phyloP scores from a whole-genome alignment of 495 filamentous ascomycete genomes.

The Neohortaea acidophila region DNA sequence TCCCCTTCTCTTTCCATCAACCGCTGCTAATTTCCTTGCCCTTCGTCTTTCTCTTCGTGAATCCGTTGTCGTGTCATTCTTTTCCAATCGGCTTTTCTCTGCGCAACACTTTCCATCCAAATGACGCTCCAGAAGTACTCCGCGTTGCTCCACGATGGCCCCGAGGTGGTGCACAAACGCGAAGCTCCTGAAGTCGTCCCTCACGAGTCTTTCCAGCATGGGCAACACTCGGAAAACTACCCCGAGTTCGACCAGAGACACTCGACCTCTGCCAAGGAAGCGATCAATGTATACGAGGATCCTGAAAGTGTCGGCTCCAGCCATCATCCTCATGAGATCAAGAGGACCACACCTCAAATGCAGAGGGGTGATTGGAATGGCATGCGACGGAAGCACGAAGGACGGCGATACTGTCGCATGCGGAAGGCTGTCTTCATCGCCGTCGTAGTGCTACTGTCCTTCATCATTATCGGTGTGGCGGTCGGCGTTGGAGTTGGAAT shows the following conservation, averaged over 20 bases:
- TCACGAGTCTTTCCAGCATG: too few species aligned
- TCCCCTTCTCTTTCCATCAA: too few species aligned
- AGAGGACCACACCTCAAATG: neutral
- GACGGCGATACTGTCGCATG: slow-evolving; percentile 5
- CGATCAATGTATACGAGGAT: neutral
- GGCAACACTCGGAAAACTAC: neutral
- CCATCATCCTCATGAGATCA: neutral
- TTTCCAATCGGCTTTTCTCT: too few species aligned
- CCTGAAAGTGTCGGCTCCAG: neutral
- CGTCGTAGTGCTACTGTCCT: neutral
- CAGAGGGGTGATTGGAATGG: too few species aligned
- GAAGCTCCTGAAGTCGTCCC: slow-evolving; percentile 7
- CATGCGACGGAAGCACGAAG: too few species aligned
- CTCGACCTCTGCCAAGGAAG: neutral
- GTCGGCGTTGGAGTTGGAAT: slow-evolving; percentile 7
- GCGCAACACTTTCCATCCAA: too few species aligned
- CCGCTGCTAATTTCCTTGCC: too few species aligned
- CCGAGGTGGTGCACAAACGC: slow-evolving; percentile 1
- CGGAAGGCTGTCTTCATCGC: slow-evolving; percentile 3
- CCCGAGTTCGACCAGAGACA: neutral
- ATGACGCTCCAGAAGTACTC: slow-evolving; percentile 1
- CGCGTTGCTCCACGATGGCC: slow-evolving; percentile 6
- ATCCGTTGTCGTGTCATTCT: too few species aligned
- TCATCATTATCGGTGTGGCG: slow-evolving; percentile 3
- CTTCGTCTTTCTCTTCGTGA: too few species aligned